Evolutionary conservation across 768 basidiomycete genomes (phyloP).

Genomic region (Hericium erinaceus): DNA sequence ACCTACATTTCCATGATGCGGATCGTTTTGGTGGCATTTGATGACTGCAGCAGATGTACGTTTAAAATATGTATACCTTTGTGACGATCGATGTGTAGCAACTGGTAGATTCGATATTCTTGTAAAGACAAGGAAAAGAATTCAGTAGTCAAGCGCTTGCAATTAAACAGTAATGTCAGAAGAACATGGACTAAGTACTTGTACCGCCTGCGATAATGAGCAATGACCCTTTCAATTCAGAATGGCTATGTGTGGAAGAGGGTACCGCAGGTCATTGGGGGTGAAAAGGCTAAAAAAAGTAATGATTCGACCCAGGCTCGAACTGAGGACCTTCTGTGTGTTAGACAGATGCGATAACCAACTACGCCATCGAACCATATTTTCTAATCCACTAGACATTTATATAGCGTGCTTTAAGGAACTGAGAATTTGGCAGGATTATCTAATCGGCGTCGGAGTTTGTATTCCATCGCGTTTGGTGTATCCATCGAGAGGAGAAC

Average conservation of each 20-base stretch:
- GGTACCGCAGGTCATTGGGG: not conserved
- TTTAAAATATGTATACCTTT: too few species aligned
- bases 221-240: not conserved
- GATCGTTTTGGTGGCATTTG: too few species aligned
- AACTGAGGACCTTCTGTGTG: constrained; percentile 26
- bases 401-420: too few species aligned
- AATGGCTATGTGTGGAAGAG: not conserved
- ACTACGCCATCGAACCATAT: constrained; percentile 48
- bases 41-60: too few species aligned
- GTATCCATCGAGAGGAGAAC: not conserved
- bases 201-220: not conserved
- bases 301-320: constrained; percentile 15
- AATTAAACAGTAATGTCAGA: too few species aligned
- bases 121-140: too few species aligned
- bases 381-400: not conserved
- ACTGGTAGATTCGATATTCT: too few species aligned
- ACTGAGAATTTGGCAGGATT: not conserved
- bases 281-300: not conserved
- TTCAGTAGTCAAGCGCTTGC: too few species aligned
- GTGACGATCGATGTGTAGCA: too few species aligned
- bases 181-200: not conserved
- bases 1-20: too few species aligned
- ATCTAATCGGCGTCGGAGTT: not conserved
- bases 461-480: not conserved
- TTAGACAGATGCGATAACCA: constrained; percentile 76